Conservation (phyloP, 768 basidiomycete species). For the Chalciporus pseudorubinellus region DNA sequence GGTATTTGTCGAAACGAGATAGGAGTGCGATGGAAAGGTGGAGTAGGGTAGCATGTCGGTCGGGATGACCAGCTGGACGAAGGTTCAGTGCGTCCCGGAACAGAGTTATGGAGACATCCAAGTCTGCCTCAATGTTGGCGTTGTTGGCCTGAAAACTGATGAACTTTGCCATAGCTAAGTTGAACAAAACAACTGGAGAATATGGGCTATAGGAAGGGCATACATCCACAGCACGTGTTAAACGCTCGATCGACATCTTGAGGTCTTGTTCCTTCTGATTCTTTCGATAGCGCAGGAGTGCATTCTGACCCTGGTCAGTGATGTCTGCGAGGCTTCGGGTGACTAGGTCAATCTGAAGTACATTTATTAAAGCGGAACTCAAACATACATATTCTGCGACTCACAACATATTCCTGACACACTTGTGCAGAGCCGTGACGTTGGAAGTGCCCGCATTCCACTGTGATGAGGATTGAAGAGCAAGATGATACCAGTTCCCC, state of each 20-base stretch:
- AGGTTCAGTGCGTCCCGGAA: not conserved
- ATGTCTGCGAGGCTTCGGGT: not conserved
- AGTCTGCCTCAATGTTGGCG: not conserved
- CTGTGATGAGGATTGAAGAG: not conserved
- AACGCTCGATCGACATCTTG: not conserved
- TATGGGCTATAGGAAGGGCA: not conserved
- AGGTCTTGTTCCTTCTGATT: not conserved
- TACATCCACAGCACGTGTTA: not conserved
- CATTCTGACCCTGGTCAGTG: not conserved
- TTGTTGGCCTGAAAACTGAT: not conserved
- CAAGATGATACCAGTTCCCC: not conserved
- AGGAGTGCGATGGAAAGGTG: not conserved
- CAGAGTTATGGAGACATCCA: not conserved
- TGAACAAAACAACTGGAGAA: not conserved
- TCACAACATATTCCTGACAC: not conserved
- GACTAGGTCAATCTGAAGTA: not conserved
- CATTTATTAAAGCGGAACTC: too few species aligned
- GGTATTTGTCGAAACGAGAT: not conserved
- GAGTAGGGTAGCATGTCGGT: not conserved
- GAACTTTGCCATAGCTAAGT: not conserved
- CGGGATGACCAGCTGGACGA: not conserved
- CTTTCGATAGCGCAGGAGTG: not conserved
- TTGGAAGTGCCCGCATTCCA: not conserved
- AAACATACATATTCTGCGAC: too few species aligned
- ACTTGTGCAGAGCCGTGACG: not conserved